A percentile compares a stretch with the other conserved stretches of the same genome.
Evolutionary conservation across 805 yeast genomes (phyloP).

Genomic region (Cyberlindnera mycetangii): DNA sequence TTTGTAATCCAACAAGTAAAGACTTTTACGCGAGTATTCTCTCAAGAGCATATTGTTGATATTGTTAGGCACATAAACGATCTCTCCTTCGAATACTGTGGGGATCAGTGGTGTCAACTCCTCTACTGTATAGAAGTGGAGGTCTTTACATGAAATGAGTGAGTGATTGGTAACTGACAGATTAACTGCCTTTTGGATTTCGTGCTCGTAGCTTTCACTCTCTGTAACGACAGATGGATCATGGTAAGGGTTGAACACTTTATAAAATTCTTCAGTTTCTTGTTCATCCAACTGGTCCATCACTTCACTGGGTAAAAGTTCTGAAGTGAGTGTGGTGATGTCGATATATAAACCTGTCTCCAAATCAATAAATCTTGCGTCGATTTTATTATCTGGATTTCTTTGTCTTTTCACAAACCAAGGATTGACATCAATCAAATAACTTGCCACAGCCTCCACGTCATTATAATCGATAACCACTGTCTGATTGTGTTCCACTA

Average conservation of each 20-base stretch:
- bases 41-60: slow-evolving; percentile 40
- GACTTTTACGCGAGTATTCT: slow-evolving; percentile 43
- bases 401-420: slow-evolving; percentile 50
- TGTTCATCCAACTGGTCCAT: slow-evolving; percentile 5
- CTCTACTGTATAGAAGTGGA: slow-evolving; percentile 49
- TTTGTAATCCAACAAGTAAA: slow-evolving; percentile 35
- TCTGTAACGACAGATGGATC: slow-evolving; percentile 18
- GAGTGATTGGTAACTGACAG: neutral
- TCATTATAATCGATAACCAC: slow-evolving; percentile 41
- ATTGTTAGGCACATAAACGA: slow-evolving; percentile 52
- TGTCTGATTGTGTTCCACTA: slow-evolving; percentile 45
- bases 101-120: slow-evolving; percentile 52
- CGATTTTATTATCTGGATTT: slow-evolving; percentile 62
- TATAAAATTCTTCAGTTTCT: slow-evolving; percentile 12
- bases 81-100: slow-evolving; percentile 57
- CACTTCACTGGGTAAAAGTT: slow-evolving; percentile 8
- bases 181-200: slow-evolving; percentile 33
- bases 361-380: slow-evolving; percentile 69
- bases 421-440: slow-evolving; percentile 42
- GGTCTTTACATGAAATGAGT: slow-evolving; percentile 55
- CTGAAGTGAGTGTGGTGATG: slow-evolving; percentile 48
- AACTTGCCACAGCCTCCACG: slow-evolving; percentile 45
- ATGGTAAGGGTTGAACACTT: slow-evolving; percentile 31
- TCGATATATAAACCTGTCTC: slow-evolving; percentile 72
- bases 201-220: slow-evolving; percentile 32